Percentiles rank a stretch among this genome's conserved stretches.
Conservation (phyloP, 169 alveolate genomes). For the Babesia bigemina region DNA sequence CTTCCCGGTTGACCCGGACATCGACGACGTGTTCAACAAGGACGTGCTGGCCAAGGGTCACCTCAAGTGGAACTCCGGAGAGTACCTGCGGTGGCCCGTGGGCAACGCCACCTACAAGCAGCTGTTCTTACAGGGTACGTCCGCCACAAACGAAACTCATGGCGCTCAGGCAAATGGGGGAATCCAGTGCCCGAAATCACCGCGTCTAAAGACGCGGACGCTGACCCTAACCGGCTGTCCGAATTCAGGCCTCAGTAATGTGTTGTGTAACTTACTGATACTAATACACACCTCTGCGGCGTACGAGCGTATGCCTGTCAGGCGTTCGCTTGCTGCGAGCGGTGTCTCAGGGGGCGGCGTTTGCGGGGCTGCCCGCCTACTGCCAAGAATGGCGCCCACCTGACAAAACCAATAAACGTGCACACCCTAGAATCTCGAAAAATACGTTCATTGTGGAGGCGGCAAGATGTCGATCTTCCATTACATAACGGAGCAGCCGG, state of each 20-base stretch:
- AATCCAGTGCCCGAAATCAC: slow-evolving; percentile 61
- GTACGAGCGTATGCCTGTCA: not conserved
- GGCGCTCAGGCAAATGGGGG: slow-evolving; percentile 66
- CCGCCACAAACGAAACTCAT: not conserved
- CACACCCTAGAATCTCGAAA: no score
- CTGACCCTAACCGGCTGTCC: slow-evolving; percentile 17
- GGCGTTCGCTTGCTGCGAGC: no score
- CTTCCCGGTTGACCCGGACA: slow-evolving; percentile 84
- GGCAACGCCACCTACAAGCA: slow-evolving; percentile 81
- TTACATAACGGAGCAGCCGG: slow-evolving; percentile 21
- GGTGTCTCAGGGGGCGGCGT: no score
- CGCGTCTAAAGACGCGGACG: slow-evolving; percentile 1
- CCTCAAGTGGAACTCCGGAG: slow-evolving; percentile 82
- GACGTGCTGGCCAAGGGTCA: slow-evolving; percentile 82
- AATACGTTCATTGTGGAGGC: not conserved
- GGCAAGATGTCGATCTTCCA: slow-evolving; percentile 42
- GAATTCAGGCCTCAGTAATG: slow-evolving; percentile 27
- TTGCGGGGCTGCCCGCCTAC: no score
- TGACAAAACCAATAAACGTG: no score
- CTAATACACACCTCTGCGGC: not conserved
- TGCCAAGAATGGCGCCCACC: no score
- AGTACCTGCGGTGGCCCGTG: slow-evolving; percentile 82
- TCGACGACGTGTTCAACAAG: slow-evolving; percentile 85
- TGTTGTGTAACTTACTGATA: not conserved
- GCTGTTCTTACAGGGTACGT: slow-evolving; percentile 76